Base-by-base conservation (phyloP, 306 rosid species). In the Sphenostylis stenocarpa region DNA sequence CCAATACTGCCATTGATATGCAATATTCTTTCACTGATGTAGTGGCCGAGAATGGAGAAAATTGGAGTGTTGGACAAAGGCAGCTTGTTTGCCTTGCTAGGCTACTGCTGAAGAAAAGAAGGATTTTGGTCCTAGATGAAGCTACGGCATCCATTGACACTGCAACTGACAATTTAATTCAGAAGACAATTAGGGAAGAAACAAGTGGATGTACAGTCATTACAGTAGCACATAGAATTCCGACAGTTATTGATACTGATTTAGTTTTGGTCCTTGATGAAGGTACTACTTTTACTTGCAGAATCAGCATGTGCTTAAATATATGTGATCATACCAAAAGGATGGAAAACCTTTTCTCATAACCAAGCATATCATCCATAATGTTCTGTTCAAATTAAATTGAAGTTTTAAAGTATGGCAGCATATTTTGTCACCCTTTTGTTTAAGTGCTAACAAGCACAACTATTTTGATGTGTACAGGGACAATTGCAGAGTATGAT, bases 61-160 rank as follows among this genome's bases (percentile, higher is more conserved):
- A 92, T 80, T 94, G 97, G 98, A 94, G 98, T 49, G 97, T 90
- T 57, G 98, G 97, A 71, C 98, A 92, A 67, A 86, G 98, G 82
- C 98, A 94, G 68, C 96, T 92, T 53, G 96, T 94, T 74, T 92
- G 98, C 76, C 88, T 94, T n/a, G 97, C 93, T 14, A 84, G 97
- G 68, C 80, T 94, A 78, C 91, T 92, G 33, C 75, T 94, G 43
- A 92, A 90, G 86, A 94, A 85, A 73, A 85, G 95, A 67, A 85
- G 79, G 77, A 85, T 92, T 67, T 84, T 94, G 48, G 97, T 92
- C 31, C 86, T 94, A 55, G 98, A 94, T 55, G 98, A 94, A 80
- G 98, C 98, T 24, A 94, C 98, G 8, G 97, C 98, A 38, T 94
- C 98, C 53, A 89, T 94, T 3, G 98, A 94, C 76, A 85, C 92